These are phyloP conservation scores for Gynostemma pentaphyllum DNA, from an alignment of 306 rosid species.

Conservation along the genomic window DNA sequence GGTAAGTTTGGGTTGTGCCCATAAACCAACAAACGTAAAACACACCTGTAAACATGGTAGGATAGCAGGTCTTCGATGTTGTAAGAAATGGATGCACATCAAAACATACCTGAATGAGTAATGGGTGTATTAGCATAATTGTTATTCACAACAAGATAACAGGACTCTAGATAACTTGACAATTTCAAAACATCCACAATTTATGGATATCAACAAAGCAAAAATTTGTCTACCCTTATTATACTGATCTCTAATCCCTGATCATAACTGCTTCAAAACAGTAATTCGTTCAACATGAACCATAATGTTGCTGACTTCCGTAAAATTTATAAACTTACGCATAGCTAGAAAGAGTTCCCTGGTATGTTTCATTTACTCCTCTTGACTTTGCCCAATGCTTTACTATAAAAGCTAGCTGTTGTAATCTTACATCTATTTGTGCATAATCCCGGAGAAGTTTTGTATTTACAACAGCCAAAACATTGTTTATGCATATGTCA, in stretches of 20 bases:
- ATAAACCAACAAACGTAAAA: not conserved
- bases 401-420: constrained; percentile 73
- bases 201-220: not conserved
- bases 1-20: not conserved
- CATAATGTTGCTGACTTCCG: not conserved
- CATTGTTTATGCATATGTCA: constrained; percentile 92
- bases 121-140: constrained; percentile 13
- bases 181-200: not conserved
- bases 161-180: not conserved
- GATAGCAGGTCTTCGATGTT: constrained; percentile 70
- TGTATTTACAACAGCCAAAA: constrained; percentile 88
- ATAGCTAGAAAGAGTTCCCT: constrained; percentile 95
- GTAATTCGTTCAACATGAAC: not conserved
- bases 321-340: constrained; percentile 51
- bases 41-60: constrained; percentile 97
- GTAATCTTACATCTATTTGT: constrained; percentile 56
- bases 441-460: constrained; percentile 88
- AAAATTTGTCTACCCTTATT: not conserved
- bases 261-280: not conserved
- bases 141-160: not conserved
- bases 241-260: not conserved
- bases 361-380: constrained; percentile 94
- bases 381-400: constrained; percentile 99
- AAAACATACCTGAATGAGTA: constrained; percentile 79
- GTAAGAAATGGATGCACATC: constrained; percentile 95